These are phyloP conservation scores for Plasmodium adleri DNA, from an alignment of 169 alveolate genomes.

Conservation along the genomic window DNA sequence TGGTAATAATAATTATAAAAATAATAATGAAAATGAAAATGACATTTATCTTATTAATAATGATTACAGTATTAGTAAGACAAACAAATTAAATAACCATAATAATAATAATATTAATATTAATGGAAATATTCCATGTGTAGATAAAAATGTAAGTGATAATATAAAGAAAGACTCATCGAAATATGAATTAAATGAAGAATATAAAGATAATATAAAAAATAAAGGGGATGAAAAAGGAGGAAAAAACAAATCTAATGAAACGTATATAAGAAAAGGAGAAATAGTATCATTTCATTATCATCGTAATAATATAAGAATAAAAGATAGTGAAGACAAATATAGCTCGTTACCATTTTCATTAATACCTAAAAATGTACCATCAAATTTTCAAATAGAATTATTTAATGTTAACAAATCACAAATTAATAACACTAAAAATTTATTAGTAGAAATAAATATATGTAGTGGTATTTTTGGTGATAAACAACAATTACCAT, in stretches of 20 bases:
- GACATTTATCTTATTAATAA: background rate
- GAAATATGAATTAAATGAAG: background rate
- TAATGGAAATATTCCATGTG: background rate
- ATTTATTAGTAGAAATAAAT: slow-evolving; percentile 83
- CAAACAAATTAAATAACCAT: background rate
- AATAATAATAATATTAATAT: background rate
- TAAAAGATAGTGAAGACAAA: slow-evolving; percentile 62
- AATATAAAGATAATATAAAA: background rate
- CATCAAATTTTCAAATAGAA: slow-evolving; percentile 84
- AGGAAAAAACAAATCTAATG: slow-evolving; percentile 7
- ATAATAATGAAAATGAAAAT: background rate
- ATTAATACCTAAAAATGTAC: slow-evolving; percentile 83
- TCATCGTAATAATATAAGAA: slow-evolving; percentile 66
- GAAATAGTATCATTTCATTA: slow-evolving; percentile 77
- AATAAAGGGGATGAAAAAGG: background rate
- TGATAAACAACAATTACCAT: slow-evolving; percentile 86
- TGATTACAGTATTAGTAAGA: background rate
- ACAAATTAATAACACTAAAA: slow-evolving; percentile 71
- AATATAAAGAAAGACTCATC: background rate
- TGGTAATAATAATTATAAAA: slow-evolving; percentile 1
- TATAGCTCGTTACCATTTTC: slow-evolving; percentile 82
- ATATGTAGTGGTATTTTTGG: slow-evolving; percentile 87
- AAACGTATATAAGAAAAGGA: slow-evolving; percentile 75
- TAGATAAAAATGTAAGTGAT: background rate
- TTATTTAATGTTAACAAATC: slow-evolving; percentile 58